Evolutionary conservation across 805 yeast genomes (phyloP).

Genomic region (Ogataea philodendri): DNA sequence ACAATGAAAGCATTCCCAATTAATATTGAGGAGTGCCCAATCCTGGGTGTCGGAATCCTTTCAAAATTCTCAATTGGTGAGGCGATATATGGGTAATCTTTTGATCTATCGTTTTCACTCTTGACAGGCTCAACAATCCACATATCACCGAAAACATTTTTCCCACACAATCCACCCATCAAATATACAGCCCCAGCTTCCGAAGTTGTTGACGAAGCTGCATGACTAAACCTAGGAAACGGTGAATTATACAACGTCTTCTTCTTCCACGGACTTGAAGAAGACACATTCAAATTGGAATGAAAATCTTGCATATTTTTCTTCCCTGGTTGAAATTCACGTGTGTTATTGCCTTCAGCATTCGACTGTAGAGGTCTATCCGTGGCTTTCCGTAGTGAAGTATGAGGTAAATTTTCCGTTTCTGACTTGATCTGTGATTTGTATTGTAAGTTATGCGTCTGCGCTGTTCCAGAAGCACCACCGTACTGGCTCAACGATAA

Average conservation of each 20-base stretch:
- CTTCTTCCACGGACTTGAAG: conserved; percentile 70
- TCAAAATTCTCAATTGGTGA: conserved; percentile 67
- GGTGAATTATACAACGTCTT: conserved; percentile 71
- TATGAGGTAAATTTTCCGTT: no score
- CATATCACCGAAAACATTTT: conserved; percentile 90
- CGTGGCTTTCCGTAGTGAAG: no score
- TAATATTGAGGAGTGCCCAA: conserved; percentile 89
- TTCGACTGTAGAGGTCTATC: no score
- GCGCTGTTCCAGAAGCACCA: no score
- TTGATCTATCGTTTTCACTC: conserved; percentile 22
- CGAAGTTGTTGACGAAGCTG: conserved; percentile 72
- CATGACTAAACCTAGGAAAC: conserved; percentile 92
- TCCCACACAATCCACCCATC: conserved; percentile 94
- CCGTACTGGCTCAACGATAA: no score
- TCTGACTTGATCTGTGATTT: no score
- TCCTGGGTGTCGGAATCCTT: conserved; percentile 90
- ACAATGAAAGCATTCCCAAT: conserved; percentile 94
- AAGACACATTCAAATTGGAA: no score
- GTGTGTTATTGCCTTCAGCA: no score
- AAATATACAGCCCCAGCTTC: conserved; percentile 79
- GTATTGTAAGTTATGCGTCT: no score
- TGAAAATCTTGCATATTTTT: no score
- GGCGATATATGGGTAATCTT: conserved; percentile 38
- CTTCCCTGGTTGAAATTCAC: no score
- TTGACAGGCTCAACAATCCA: conserved; percentile 73